Conservation (phyloP, 306 rosid species). For the Gillenia trifoliata region DNA sequence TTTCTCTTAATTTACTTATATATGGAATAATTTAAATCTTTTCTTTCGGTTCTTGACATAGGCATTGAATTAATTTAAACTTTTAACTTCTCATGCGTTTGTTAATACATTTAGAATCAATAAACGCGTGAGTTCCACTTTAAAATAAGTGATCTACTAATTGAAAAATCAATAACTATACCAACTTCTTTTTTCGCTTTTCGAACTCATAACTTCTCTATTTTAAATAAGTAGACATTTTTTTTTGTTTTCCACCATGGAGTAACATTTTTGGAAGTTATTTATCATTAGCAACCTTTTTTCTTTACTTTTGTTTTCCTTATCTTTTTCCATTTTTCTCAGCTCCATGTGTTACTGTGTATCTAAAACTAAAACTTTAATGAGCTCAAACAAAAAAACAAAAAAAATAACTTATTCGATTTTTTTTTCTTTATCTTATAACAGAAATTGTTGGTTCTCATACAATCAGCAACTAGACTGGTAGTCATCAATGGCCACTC, state of each 20-base stretch:
- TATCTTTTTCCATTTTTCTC: too few species aligned
- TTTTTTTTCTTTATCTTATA: slow-evolving; percentile 15
- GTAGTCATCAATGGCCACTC: slow-evolving; percentile 70
- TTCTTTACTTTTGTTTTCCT: neutral
- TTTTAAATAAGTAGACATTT: neutral
- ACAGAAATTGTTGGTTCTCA: slow-evolving; percentile 49
- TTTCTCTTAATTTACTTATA: too few species aligned
- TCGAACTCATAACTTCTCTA: too few species aligned
- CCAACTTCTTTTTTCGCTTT: too few species aligned
- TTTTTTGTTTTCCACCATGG: neutral
- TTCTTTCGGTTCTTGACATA: too few species aligned
- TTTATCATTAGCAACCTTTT: neutral
- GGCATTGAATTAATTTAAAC: too few species aligned
- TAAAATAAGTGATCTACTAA: too few species aligned
- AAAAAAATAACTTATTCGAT: neutral
- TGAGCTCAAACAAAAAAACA: neutral
- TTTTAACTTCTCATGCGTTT: too few species aligned
- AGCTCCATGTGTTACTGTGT: neutral
- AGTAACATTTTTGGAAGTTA: neutral
- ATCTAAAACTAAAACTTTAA: neutral
- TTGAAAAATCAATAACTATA: too few species aligned
- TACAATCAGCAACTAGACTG: slow-evolving; percentile 7
- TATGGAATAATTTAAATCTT: too few species aligned
- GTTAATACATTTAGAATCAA: too few species aligned
- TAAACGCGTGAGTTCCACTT: too few species aligned